Conservation (phyloP, 1,284 basidiomycete species). For the Heterobasidion annosum region DNA sequence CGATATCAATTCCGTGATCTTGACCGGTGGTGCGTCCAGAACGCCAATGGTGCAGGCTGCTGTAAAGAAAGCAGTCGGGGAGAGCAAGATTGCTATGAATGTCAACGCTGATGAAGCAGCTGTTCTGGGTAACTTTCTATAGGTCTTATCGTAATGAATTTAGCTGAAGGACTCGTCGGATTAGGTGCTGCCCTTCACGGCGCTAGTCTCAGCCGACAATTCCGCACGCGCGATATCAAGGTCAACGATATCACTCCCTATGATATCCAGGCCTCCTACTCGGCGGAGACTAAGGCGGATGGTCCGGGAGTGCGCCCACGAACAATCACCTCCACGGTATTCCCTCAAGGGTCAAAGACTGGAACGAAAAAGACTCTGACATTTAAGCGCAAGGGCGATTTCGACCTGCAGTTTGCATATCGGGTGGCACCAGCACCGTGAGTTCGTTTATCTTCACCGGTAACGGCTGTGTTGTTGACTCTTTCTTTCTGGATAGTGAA, state of each 20-base stretch:
- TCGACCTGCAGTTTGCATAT: conserved; percentile 67
- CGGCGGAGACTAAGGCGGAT: conserved; percentile 45
- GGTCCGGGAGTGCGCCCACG: conserved; percentile 35
- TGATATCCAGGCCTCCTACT: conserved; percentile 73
- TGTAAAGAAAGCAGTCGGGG: conserved; percentile 69
- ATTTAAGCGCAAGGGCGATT: conserved; percentile 75
- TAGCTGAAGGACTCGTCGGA: background rate
- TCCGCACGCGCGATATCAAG: conserved; percentile 94
- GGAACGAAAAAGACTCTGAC: conserved; percentile 80
- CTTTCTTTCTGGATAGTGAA: conserved; percentile 29
- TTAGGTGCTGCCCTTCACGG: conserved; percentile 84
- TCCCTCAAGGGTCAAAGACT: conserved; percentile 65
- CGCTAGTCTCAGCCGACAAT: conserved; percentile 82
- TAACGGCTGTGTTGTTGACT: conserved; percentile 1
- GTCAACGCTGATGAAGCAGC: conserved; percentile 97
- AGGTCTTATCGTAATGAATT: background rate
- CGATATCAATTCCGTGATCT: conserved; percentile 82
- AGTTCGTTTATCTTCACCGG: conserved; percentile 17
- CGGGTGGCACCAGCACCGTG: conserved; percentile 50
- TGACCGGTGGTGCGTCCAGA: conserved; percentile 85
- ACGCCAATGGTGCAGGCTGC: conserved; percentile 89
- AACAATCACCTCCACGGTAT: conserved; percentile 66
- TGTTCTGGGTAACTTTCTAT: conserved; percentile 57
- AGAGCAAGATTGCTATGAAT: conserved; percentile 84
- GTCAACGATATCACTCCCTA: conserved; percentile 67